These are phyloP conservation scores for Blastocystis sp. DNA, from an alignment of 352 stramenopile species.

Conservation along the genomic window DNA sequence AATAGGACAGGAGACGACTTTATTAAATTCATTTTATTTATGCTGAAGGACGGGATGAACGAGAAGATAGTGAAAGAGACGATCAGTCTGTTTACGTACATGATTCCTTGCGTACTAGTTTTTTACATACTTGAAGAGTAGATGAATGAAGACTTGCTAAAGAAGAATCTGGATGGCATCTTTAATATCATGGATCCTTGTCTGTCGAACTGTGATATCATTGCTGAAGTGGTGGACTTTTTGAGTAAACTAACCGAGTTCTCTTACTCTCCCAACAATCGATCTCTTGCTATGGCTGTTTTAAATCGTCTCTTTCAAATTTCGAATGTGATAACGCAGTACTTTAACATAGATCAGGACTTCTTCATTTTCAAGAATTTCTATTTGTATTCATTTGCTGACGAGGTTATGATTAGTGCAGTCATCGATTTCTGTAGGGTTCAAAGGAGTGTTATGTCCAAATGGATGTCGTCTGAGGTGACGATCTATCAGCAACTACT, in stretches of 20 bases:
- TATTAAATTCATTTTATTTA: slow-evolving; percentile 33
- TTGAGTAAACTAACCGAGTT: not conserved
- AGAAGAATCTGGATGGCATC: not conserved
- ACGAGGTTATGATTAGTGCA: not conserved
- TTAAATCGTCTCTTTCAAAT: not conserved
- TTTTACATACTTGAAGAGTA: not conserved
- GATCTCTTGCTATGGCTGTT: not conserved
- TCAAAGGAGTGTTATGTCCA: not conserved
- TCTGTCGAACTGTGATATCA: not conserved
- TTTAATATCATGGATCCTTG: not conserved
- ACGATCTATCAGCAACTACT: not conserved
- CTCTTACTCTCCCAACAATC: not conserved
- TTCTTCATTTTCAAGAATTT: not conserved
- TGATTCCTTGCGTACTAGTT: not conserved
- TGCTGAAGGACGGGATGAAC: not conserved
- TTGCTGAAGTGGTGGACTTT: not conserved
- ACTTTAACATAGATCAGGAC: not conserved
- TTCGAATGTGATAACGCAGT: not conserved
- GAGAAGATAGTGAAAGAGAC: not conserved
- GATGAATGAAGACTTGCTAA: not conserved
- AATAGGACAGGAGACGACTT: slow-evolving; percentile 4
- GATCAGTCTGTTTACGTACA: not conserved
- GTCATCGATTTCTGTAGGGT: slow-evolving; percentile 33
- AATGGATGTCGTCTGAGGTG: not conserved
- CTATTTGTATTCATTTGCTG: not conserved